Evolutionary conservation across 495 filamentous ascomycete genomes (phyloP).

Genomic region (Penicillium ucsense): DNA sequence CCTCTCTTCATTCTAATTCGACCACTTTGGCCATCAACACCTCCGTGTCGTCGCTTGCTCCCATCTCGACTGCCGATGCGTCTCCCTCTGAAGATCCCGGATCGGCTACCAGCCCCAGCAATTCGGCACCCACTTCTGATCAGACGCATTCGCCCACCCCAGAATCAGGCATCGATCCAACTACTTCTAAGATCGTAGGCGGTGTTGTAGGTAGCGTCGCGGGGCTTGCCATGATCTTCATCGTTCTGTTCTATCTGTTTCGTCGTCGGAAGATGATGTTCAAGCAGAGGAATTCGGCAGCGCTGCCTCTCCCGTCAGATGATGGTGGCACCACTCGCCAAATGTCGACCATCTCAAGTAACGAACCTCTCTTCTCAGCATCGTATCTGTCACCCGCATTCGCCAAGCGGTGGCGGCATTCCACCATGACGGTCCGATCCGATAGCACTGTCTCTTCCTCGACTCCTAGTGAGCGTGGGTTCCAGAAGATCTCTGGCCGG

Average conservation of each 20-base stretch:
- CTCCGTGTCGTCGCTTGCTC: background rate
- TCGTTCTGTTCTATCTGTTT: constrained; percentile 45
- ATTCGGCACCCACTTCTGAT: constrained; percentile 10
- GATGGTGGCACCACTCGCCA: constrained; percentile 17
- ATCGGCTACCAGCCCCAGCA: constrained; percentile 1
- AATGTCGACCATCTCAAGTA: constrained; percentile 39
- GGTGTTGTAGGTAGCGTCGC: constrained; percentile 59
- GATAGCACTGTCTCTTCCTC: constrained; percentile 30
- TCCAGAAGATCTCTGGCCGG: constrained; percentile 57
- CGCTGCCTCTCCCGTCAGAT: constrained; percentile 15
- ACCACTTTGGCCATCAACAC: background rate
- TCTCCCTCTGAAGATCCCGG: constrained; percentile 4
- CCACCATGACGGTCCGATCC: constrained; percentile 31
- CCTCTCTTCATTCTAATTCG: background rate
- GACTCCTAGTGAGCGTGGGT: constrained; percentile 40
- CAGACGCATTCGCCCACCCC: constrained; percentile 10
- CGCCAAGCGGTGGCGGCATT: constrained; percentile 32
- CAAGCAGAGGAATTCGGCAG: constrained; percentile 10
- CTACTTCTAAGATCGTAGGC: constrained; percentile 43
- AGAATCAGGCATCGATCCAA: constrained; percentile 10
- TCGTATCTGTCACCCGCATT: constrained; percentile 38
- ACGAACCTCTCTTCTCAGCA: constrained; percentile 48
- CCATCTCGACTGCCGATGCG: constrained; percentile 3
- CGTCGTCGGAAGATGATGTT: constrained; percentile 37
- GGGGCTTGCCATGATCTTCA: constrained; percentile 47